These are phyloP conservation scores for Rhodotorula sp. DNA, from an alignment of 1,284 basidiomycete genomes.

Conservation along the genomic window DNA sequence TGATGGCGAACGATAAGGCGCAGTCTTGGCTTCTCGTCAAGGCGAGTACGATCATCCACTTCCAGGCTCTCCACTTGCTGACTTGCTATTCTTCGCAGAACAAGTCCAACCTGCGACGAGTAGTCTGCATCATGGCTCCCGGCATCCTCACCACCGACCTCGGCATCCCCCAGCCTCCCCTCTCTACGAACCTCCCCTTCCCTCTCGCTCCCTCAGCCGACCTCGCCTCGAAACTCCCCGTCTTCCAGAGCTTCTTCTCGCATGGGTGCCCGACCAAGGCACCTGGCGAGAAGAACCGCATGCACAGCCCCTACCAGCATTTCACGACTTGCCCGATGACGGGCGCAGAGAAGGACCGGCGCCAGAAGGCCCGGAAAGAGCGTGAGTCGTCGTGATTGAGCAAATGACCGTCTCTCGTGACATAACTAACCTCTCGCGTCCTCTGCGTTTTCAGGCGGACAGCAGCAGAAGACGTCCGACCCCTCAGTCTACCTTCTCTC, in stretches of 20 bases:
- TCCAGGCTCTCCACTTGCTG: background rate
- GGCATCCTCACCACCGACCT: conserved; percentile 71
- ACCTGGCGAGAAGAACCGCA: conserved; percentile 74
- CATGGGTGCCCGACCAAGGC: conserved; percentile 86
- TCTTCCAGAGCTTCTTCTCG: conserved; percentile 76
- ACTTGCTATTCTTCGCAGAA: conserved; percentile 55
- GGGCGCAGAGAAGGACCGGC: conserved; percentile 69
- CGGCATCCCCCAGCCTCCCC: conserved; percentile 58
- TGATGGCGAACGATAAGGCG: conserved; percentile 74
- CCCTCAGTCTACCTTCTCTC: conserved; percentile 71
- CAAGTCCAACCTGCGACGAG: conserved; percentile 65
- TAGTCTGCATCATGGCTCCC: conserved; percentile 73
- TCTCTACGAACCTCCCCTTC: conserved; percentile 57
- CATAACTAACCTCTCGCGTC: background rate
- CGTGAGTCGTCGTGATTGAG: conserved; percentile 53
- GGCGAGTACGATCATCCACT: conserved; percentile 52
- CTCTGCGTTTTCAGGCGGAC: conserved; percentile 20
- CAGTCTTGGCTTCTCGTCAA: conserved; percentile 80
- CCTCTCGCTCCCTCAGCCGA: conserved; percentile 38
- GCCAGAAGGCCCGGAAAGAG: conserved; percentile 55
- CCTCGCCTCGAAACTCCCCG: conserved; percentile 58
- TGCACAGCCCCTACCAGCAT: conserved; percentile 77
- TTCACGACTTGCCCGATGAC: conserved; percentile 78
- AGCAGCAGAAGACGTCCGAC: conserved; percentile 51
- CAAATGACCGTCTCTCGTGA: background rate